Evolutionary conservation across 768 basidiomycete species (phyloP), one percentile per base, ranked within the genome.

Genomic region (Agrocybe praecox): DNA sequence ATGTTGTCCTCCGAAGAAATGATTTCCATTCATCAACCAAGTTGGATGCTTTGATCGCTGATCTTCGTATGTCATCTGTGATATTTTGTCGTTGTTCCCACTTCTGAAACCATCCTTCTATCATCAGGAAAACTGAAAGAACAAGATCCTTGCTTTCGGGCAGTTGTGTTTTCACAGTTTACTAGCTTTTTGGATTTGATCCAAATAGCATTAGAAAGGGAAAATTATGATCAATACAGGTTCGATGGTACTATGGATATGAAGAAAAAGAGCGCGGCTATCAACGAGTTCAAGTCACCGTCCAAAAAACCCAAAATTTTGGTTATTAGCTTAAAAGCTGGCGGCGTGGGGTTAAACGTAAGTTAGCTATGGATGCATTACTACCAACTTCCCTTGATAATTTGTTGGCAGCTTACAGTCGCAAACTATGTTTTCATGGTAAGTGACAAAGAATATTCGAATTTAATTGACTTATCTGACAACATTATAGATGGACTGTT

Each of bases 231-330:
- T 43, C 87, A 84, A 64, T 87, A 85, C 61, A 84, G 96, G 18
- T 94, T 98, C 65, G 96, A 98, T 68, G 96, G 96, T 1, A 85
- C 92, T 0, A 94, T 98, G 92, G 88, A 88, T 63, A 79, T 96
- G 60, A 90, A 89, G 73, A 89, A 89, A 68, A 82, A 93, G 53
- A 84, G 81, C 36, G 80, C 81, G 9, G 89, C 92, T 2, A 79
- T 98, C 36, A 77, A 84, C 43, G 87, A 86, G 58, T 98, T 98
- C 77, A 90, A 86, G 63, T 73, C 80, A 18, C 74, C 83, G 2
- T 87, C 86, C 6, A 77, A 82, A 54, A 86, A 81, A 61, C 88
- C 93, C 0, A 90, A 93, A 68, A 78, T 96, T 10, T 68, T 94
- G 22, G 81, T 92, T 45, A 75, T 94, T 46, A 91, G 89, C 66